These are phyloP conservation scores for Coemansia sp. DNA, from an alignment of 192 early-diverging fungal species.

Conservation along the genomic window DNA sequence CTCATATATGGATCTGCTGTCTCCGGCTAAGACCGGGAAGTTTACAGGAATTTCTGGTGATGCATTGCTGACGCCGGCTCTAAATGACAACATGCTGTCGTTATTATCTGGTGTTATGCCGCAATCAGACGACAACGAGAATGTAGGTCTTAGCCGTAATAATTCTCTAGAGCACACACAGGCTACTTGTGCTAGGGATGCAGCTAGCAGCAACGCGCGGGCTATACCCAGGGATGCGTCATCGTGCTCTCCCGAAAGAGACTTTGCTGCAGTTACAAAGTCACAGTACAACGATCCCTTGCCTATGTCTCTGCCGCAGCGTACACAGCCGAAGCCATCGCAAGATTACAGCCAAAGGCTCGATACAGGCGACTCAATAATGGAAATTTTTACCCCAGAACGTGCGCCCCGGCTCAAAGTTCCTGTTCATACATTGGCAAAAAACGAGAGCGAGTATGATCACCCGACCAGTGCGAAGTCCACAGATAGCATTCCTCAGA, in stretches of 20 bases:
- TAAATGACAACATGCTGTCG: conserved; percentile 18
- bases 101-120: conserved; percentile 13
- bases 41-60: not conserved
- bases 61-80: not conserved
- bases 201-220: not conserved
- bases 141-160: not conserved
- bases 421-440: not conserved
- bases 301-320: not conserved
- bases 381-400: conserved; percentile 55
- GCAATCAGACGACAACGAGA: not conserved
- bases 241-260: not conserved
- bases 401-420: conserved; percentile 4
- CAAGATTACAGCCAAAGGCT: conserved; percentile 6
- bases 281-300: not conserved
- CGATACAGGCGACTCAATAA: conserved; percentile 51
- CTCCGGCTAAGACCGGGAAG: conserved; percentile 27
- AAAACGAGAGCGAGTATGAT: not conserved
- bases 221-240: not conserved
- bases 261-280: not conserved
- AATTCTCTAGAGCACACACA: not conserved
- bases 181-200: not conserved
- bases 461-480: not conserved
- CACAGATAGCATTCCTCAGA: conserved; percentile 2
- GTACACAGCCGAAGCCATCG: not conserved
- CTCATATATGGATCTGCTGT: conserved; percentile 50